Evolutionary conservation across 1,284 basidiomycete species (phyloP).

Genomic region (Puccinia hordei): DNA sequence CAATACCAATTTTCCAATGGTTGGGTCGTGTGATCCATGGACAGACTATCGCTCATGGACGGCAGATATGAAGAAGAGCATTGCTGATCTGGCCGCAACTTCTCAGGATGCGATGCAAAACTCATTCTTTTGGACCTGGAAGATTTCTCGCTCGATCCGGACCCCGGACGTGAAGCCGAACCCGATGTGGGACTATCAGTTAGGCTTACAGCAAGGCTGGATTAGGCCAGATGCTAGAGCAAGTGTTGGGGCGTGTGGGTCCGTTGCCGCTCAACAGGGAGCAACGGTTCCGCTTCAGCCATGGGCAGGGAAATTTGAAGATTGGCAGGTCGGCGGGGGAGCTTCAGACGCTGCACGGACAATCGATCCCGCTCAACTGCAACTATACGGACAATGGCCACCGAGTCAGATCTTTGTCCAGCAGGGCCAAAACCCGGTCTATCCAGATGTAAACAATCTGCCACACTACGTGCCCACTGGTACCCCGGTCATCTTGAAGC

Average conservation of each 20-base stretch:
- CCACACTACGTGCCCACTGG: conserved; percentile 66
- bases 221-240: conserved; percentile 51
- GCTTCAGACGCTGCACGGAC: conserved; percentile 8
- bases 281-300: conserved; percentile 31
- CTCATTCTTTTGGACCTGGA: conserved; percentile 56
- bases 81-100: conserved; percentile 53
- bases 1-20: neutral
- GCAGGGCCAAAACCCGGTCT: conserved; percentile 28
- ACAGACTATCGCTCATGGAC: conserved; percentile 54
- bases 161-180: conserved; percentile 53
- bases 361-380: conserved; percentile 26
- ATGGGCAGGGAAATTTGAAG: conserved; percentile 22
- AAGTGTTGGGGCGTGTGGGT: conserved; percentile 32
- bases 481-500: conserved; percentile 55
- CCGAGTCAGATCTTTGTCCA: conserved; percentile 21
- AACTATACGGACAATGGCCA: conserved; percentile 32
- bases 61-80: conserved; percentile 52
- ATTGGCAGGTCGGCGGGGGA: conserved; percentile 24
- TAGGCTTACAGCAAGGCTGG: conserved; percentile 53
- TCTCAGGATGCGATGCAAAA: conserved; percentile 56
- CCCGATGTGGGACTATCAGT: conserved; percentile 53
- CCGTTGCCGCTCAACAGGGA: conserved; percentile 27
- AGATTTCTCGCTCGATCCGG: conserved; percentile 51
- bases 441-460: conserved; percentile 57
- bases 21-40: conserved; percentile 54